These are phyloP conservation scores for Graphilbum fragrans DNA, from an alignment of 2,329 filamentous ascomycete genomes.

Conservation along the genomic window DNA sequence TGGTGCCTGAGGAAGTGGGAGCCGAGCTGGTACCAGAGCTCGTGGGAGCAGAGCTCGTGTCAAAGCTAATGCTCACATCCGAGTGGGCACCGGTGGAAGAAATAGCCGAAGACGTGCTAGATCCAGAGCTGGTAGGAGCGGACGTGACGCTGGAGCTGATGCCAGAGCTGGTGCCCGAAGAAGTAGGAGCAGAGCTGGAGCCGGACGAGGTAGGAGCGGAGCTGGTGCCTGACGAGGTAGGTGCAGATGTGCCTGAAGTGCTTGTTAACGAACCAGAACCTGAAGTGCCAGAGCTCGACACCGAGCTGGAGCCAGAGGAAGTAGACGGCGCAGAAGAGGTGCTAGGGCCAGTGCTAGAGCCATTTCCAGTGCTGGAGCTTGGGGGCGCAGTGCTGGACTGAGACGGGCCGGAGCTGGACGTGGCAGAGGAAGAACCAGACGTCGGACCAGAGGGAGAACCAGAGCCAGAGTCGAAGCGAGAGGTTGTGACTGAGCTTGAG, in stretches of 20 bases:
- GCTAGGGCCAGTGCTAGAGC: not conserved
- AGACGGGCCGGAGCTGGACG: not conserved
- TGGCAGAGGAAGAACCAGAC: not conserved
- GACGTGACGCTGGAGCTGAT: not conserved
- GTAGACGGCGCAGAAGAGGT: not conserved
- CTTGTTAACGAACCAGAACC: not conserved
- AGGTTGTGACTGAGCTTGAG: no score
- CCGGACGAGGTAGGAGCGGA: not conserved
- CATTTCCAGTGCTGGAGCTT: not conserved
- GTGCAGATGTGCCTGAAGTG: not conserved
- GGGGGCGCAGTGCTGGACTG: not conserved
- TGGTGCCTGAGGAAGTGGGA: not conserved
- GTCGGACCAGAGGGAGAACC: no score
- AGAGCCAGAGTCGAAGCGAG: not conserved
- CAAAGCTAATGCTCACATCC: no score
- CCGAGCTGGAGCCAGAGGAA: not conserved
- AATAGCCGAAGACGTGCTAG: not conserved
- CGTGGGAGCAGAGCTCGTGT: not conserved
- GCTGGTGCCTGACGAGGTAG: not conserved
- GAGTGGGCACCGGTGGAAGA: not conserved
- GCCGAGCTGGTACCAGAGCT: not conserved
- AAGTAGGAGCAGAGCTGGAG: not conserved
- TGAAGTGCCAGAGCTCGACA: not conserved
- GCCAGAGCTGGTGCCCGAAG: not conserved
- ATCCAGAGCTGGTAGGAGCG: not conserved